Evolutionary conservation across 2,329 filamentous ascomycete genomes (phyloP), one percentile per base, ranked within the genome.

Genomic region (Verticillium dahliae): DNA sequence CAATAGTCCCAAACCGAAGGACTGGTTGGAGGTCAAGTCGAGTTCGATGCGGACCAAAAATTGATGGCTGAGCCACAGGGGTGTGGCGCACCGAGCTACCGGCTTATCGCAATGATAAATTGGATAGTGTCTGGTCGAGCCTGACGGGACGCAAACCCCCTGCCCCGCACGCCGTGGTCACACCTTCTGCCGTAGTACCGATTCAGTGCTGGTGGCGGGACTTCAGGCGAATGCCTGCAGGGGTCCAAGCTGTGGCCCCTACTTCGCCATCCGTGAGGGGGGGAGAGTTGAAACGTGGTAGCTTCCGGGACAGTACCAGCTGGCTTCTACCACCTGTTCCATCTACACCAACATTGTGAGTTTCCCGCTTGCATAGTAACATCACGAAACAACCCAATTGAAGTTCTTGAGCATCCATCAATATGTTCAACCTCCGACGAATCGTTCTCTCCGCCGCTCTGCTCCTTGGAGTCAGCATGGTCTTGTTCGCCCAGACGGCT

Each of bases 351-450:
- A 10, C 45, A 4, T 13, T 22, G 45, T 52, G 22, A 22, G 45
- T 54, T 59, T 59, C 41, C 45, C 33, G 31, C 31, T 22, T 27
- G 45, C 56, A 65, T 58, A 59, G 27, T 27, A 63, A 45, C 37
- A 34, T 39, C 56, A 41, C n/a, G 50, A 37, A 54, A 35, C 60
- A 55, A 62, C 58, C 55, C 52, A 62, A 63, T 63, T 55, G 63
- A 65, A 9, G 31, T 50, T 56, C 60, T 78, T 85, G 45, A 11
- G 45, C 45, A 52, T 52, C 9, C 18, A 52, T 13, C n/a, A 52
- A 72, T 70, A 96, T 96, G 92, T 86, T 91, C 73, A 89, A 84
- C 72, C 72, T 93, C 62, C 85, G 90, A 77, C 83, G 88, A 71
- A 75, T 92, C 68, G 74, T 92, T 72, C 81, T 89, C 74, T 87